These are phyloP conservation scores for Plasmodium berghei DNA, from an alignment of 169 alveolate genomes.

Conservation along the genomic window DNA sequence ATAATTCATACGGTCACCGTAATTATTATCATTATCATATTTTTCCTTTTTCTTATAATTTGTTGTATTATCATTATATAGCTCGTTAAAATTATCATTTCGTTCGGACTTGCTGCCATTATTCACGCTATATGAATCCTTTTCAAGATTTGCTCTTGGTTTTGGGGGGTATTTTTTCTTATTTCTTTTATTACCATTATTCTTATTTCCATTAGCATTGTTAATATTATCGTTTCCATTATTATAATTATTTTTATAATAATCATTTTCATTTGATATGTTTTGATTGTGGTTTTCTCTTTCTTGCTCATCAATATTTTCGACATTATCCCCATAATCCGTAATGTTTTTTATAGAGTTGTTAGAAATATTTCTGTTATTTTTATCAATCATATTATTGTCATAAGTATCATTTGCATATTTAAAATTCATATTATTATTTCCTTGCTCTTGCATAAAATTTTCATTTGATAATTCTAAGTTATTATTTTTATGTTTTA, in stretches of 20 bases:
- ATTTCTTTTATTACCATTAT: neutral
- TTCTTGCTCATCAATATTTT: neutral
- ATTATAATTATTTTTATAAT: neutral
- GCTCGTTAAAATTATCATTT: constrained; percentile 2
- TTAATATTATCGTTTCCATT: neutral
- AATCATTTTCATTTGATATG: constrained; percentile 12
- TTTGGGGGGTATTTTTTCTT: neutral
- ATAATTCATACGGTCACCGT: neutral
- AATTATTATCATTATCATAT: no score
- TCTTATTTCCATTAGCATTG: neutral
- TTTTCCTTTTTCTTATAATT: neutral
- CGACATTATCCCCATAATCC: neutral
- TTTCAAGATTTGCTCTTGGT: constrained; percentile 21
- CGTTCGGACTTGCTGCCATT: neutral
- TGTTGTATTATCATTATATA: neutral
- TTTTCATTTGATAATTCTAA: constrained; percentile 38
- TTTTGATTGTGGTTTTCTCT: neutral
- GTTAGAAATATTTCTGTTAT: neutral
- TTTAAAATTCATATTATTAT: neutral
- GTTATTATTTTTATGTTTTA: constrained; percentile 50
- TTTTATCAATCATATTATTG: neutral
- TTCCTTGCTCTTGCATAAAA: neutral
- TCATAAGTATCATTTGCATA: neutral
- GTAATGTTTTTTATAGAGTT: neutral
- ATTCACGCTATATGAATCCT: constrained; percentile 12